These are phyloP conservation scores for Aquilaria yunnanensis DNA, from an alignment of 345 rosid species.

Conservation along the genomic window DNA sequence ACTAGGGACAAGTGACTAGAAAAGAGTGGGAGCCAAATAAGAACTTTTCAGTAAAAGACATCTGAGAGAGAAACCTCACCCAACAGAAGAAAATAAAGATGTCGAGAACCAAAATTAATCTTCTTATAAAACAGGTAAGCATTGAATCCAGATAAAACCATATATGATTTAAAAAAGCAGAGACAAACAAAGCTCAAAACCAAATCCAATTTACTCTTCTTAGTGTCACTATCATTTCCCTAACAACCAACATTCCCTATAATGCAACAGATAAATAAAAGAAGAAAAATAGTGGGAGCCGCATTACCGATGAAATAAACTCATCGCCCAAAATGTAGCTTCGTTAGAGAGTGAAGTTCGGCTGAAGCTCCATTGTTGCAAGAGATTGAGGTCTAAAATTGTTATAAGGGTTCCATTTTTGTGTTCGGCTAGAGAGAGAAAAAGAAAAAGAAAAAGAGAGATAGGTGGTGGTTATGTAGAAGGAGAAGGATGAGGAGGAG, in stretches of 20 bases:
- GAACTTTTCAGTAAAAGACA: conserved; percentile 17
- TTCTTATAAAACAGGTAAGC: not conserved
- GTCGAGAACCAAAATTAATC: conserved; percentile 1
- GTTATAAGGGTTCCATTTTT: not conserved
- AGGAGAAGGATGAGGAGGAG: conserved; percentile 15
- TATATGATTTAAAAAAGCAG: not conserved
- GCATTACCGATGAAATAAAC: conserved; percentile 8
- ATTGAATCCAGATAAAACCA: conserved; percentile 1
- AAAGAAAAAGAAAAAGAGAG: not conserved
- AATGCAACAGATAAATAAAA: not conserved
- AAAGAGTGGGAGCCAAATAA: conserved; percentile 5
- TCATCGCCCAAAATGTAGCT: conserved; percentile 40
- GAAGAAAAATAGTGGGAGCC: not conserved
- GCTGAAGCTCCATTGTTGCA: not conserved
- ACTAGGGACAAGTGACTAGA: not conserved
- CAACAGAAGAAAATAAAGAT: conserved; percentile 23
- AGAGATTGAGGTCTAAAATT: conserved; percentile 24
- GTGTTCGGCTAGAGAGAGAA: not conserved
- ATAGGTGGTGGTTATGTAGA: conserved; percentile 4
- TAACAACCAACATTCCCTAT: not conserved
- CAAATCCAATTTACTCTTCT: not conserved
- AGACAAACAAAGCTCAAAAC: conserved; percentile 3
- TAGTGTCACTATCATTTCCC: not conserved
- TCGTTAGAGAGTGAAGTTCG: not conserved
- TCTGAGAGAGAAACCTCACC: conserved; percentile 20